Percentiles rank a stretch among this genome's conserved stretches.
These are phyloP conservation scores for Phialophora expanda DNA, from an alignment of 2,329 filamentous ascomycete species.

Conservation along the genomic window DNA sequence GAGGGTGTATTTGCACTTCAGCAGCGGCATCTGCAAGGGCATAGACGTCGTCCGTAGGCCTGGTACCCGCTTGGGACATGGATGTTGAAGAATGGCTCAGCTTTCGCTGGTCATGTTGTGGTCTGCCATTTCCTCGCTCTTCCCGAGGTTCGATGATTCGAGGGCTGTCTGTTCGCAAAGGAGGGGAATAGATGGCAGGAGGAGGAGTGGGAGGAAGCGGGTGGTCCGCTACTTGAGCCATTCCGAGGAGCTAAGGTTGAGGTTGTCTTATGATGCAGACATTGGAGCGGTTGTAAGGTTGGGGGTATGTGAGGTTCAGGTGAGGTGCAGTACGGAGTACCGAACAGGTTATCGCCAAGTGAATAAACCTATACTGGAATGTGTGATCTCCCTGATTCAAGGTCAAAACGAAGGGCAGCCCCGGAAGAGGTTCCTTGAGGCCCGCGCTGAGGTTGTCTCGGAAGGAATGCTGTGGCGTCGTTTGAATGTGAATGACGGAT, in stretches of 20 bases:
- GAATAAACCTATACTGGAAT: conserved; percentile 20
- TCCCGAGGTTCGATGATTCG: conserved; percentile 30
- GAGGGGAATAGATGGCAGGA: conserved; percentile 52
- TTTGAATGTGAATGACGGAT: conserved; percentile 2
- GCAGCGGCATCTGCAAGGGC: conserved; percentile 21
- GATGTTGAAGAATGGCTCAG: conserved; percentile 29
- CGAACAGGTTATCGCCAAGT: conserved; percentile 11
- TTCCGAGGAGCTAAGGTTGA: conserved; percentile 16
- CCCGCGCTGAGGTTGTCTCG: conserved; percentile 18
- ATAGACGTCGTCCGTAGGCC: conserved; percentile 12
- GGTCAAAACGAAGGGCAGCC: conserved; percentile 10
- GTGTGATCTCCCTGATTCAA: conserved; percentile 18
- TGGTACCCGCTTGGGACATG: conserved; percentile 20
- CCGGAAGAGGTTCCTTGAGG: background rate
- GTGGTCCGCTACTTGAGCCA: conserved; percentile 33
- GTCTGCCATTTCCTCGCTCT: conserved; percentile 25
- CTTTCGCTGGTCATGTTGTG: conserved; percentile 6
- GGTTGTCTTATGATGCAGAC: conserved; percentile 19
- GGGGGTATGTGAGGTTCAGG: conserved; percentile 7
- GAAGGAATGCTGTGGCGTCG: conserved; percentile 34
- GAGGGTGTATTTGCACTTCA: conserved; percentile 32
- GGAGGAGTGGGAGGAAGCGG: conserved; percentile 47
- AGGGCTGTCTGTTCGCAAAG: conserved; percentile 41
- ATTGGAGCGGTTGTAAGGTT: conserved; percentile 16
- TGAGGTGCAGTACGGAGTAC: conserved; percentile 7